Evolutionary conservation across 1,284 basidiomycete species (phyloP).

Genomic region (Xanthoconium separans): DNA sequence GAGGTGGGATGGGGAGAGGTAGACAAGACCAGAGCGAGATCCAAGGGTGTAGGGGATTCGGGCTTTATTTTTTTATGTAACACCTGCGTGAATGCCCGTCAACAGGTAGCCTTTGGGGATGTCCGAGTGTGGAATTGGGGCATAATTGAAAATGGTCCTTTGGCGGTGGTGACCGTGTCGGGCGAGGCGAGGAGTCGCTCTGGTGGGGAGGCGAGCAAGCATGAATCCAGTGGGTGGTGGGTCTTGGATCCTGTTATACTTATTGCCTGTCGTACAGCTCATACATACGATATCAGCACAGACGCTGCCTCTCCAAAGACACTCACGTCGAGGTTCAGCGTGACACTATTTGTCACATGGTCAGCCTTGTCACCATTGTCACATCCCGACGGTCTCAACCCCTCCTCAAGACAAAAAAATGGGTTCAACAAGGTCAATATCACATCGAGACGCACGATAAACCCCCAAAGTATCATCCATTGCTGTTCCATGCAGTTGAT

Average conservation of each 20-base stretch:
- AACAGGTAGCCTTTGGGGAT: slow-evolving; percentile 74
- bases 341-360: too few relatives aligned
- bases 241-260: too few relatives aligned
- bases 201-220: slow-evolving; percentile 9
- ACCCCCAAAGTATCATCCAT: slow-evolving; percentile 11
- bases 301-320: too few relatives aligned
- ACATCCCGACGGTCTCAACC: slow-evolving; percentile 17
- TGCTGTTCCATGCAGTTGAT: slow-evolving; percentile 35
- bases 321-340: too few relatives aligned
- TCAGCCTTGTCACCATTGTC: neutral
- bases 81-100: slow-evolving; percentile 74
- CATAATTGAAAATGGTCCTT: slow-evolving; percentile 67
- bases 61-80: slow-evolving; percentile 74
- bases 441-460: slow-evolving; percentile 3
- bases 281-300: neutral
- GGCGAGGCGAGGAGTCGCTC: neutral
- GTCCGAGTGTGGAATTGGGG: slow-evolving; percentile 49
- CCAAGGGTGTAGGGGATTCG: slow-evolving; percentile 40
- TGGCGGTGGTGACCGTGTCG: slow-evolving; percentile 51
- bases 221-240: slow-evolving; percentile 4
- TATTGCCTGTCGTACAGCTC: too few relatives aligned
- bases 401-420: slow-evolving; percentile 57
- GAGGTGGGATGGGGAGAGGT: slow-evolving; percentile 66
- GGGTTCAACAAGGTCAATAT: slow-evolving; percentile 74
- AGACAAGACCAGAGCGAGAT: slow-evolving; percentile 85